Conservation (phyloP, 495 filamentous ascomycete species). For the Aspergillus leporis region DNA sequence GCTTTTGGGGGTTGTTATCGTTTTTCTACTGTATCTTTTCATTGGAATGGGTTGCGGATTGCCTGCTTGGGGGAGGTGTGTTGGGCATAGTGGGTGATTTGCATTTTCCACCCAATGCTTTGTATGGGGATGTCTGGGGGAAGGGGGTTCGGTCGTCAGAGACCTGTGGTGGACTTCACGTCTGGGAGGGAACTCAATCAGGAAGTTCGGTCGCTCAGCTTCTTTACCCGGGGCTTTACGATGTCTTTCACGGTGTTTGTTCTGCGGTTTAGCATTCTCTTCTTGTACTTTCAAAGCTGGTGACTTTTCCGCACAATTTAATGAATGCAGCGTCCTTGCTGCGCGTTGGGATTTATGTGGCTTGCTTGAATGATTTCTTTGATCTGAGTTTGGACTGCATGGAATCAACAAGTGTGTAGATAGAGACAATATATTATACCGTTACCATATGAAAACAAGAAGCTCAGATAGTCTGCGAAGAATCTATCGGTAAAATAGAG, state of each 20-base stretch:
- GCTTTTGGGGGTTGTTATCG: conserved; percentile 74
- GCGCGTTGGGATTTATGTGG: no score
- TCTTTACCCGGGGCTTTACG: not conserved
- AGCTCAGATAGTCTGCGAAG: not conserved
- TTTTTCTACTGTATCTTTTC: conserved; percentile 81
- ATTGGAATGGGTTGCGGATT: conserved; percentile 74
- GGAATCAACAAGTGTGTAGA: not conserved
- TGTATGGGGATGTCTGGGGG: not conserved
- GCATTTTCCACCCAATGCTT: no score
- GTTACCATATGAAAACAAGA: not conserved
- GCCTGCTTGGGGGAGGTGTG: conserved; percentile 58
- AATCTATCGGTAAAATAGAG: not conserved
- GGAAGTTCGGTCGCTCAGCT: not conserved
- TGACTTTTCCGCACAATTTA: conserved; percentile 2
- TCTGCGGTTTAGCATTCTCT: conserved; percentile 8
- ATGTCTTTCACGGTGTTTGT: not conserved
- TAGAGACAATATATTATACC: not conserved
- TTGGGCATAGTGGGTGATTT: conserved; percentile 30
- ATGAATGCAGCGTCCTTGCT: not conserved
- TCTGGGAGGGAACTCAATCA: not conserved
- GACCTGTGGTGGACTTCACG: not conserved
- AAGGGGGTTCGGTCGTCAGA: not conserved
- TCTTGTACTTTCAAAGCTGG: conserved; percentile 3
- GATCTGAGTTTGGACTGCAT: no score
- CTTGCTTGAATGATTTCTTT: not conserved